Conservation (phyloP, 345 rosid species). For the Acer campestre region DNA sequence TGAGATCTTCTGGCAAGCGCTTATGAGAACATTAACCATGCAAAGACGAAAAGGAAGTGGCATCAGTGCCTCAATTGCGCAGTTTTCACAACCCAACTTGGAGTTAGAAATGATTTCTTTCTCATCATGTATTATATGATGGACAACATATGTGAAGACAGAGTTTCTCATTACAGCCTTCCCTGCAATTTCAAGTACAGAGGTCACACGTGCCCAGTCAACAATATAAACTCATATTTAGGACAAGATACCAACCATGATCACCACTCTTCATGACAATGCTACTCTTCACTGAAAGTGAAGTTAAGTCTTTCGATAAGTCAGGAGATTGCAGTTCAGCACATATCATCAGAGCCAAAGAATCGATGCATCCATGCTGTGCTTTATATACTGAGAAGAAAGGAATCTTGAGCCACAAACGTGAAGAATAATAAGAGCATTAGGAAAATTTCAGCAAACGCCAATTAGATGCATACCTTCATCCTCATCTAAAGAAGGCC, state of each 20-base stretch:
- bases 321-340: slow-evolving; percentile 63
- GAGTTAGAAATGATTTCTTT: slow-evolving; percentile 29
- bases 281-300: slow-evolving; percentile 22
- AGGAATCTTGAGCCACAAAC: slow-evolving; percentile 16
- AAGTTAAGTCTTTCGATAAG: slow-evolving; percentile 32
- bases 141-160: slow-evolving; percentile 51
- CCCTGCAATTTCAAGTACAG: slow-evolving; percentile 43
- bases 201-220: slow-evolving; percentile 18
- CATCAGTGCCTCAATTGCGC: slow-evolving; percentile 27
- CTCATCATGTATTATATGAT: slow-evolving; percentile 43
- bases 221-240: slow-evolving; percentile 11
- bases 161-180: slow-evolving; percentile 31
- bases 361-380: slow-evolving; percentile 95
- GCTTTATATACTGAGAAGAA: slow-evolving; percentile 71
- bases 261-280: slow-evolving; percentile 29
- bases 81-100: slow-evolving; percentile 27
- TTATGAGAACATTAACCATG: slow-evolving; percentile 90
- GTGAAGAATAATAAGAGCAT: slow-evolving; percentile 1
- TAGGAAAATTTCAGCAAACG: slow-evolving; percentile 14
- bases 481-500: slow-evolving; percentile 76
- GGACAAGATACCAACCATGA: slow-evolving; percentile 35
- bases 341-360: slow-evolving; percentile 79
- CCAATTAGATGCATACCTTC: slow-evolving; percentile 52
- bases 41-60: slow-evolving; percentile 65
- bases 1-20: slow-evolving; percentile 74